Conservation (phyloP, 2,329 filamentous ascomycete species). For the Exserohilum rostratum region DNA sequence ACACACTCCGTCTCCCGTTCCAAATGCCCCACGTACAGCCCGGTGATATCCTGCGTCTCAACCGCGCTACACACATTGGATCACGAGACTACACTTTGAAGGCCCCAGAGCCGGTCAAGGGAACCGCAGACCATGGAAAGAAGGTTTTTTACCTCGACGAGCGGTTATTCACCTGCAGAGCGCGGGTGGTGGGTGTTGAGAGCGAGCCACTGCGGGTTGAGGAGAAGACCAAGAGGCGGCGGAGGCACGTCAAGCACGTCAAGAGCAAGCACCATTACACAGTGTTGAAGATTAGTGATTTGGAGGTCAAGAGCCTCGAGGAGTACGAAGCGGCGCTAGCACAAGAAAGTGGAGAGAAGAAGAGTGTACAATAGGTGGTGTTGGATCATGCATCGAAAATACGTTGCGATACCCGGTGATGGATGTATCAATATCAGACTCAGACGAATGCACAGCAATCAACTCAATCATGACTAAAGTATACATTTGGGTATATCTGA, state of each 20-base stretch:
- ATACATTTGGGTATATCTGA: slow-evolving; percentile 10
- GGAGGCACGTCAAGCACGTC: slow-evolving; percentile 71
- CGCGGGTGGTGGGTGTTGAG: slow-evolving; percentile 83
- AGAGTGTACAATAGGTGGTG: slow-evolving; percentile 12
- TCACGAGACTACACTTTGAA: slow-evolving; percentile 90
- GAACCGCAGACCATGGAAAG: slow-evolving; percentile 38
- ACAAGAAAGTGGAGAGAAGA: slow-evolving; percentile 4
- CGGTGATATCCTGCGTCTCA: slow-evolving; percentile 85
- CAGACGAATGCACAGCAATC: not conserved
- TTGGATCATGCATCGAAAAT: not conserved
- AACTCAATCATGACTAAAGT: slow-evolving; percentile 4
- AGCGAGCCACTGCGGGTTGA: slow-evolving; percentile 64
- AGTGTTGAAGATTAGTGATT: slow-evolving; percentile 80
- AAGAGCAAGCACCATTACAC: slow-evolving; percentile 93
- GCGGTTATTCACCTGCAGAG: slow-evolving; percentile 81
- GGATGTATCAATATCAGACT: not conserved
- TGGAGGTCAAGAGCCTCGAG: slow-evolving; percentile 68
- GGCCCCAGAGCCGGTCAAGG: slow-evolving; percentile 46
- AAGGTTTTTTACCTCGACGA: slow-evolving; percentile 74
- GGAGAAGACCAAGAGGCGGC: slow-evolving; percentile 69
- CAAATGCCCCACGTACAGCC: slow-evolving; percentile 60
- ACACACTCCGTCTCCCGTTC: slow-evolving; percentile 57
- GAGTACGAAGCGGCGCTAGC: slow-evolving; percentile 54
- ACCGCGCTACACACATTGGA: slow-evolving; percentile 81
- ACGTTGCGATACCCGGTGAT: not conserved